Percentiles rank a stretch among this genome's conserved stretches.
Conservation (phyloP, 257 asterid species). For the Cynanchum wilfordii region DNA sequence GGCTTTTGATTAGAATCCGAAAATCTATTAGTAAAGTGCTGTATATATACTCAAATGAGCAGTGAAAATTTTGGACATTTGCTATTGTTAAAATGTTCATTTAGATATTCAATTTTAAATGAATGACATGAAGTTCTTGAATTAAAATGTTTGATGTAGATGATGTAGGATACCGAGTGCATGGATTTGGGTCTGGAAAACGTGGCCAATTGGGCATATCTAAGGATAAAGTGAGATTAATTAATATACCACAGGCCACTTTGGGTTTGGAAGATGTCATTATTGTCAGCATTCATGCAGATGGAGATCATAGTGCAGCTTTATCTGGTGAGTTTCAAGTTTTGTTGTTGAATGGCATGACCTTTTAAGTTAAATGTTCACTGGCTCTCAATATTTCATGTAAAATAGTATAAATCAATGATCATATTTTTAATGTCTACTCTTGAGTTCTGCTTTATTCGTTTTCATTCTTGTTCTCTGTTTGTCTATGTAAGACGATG, state of each 20-base stretch:
- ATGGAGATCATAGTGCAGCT: conserved; percentile 97
- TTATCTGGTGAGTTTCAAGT: conserved; percentile 46
- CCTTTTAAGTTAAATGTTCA: background rate
- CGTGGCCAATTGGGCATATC: conserved; percentile 90
- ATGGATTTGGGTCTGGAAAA: conserved; percentile 85
- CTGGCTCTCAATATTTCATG: background rate
- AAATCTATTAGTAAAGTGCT: background rate
- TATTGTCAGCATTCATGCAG: conserved; percentile 43
- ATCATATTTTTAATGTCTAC: background rate
- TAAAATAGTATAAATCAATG: background rate
- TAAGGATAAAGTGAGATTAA: conserved; percentile 43
- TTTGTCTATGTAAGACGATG: conserved; percentile 40
- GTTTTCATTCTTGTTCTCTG: conserved; percentile 2
- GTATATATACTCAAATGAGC: background rate
- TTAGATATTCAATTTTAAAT: background rate
- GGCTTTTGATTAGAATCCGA: background rate
- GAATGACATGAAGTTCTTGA: background rate
- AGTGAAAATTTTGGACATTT: background rate
- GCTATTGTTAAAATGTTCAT: background rate
- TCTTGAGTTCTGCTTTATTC: background rate
- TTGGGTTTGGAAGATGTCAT: conserved; percentile 45
- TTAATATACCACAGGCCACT: conserved; percentile 53
- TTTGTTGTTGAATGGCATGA: background rate
- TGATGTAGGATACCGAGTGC: conserved; percentile 40
- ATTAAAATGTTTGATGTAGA: conserved; percentile 24